phyloP scores from a whole-genome alignment of 2,329 filamentous ascomycete species.

The Claviceps cyperi region DNA sequence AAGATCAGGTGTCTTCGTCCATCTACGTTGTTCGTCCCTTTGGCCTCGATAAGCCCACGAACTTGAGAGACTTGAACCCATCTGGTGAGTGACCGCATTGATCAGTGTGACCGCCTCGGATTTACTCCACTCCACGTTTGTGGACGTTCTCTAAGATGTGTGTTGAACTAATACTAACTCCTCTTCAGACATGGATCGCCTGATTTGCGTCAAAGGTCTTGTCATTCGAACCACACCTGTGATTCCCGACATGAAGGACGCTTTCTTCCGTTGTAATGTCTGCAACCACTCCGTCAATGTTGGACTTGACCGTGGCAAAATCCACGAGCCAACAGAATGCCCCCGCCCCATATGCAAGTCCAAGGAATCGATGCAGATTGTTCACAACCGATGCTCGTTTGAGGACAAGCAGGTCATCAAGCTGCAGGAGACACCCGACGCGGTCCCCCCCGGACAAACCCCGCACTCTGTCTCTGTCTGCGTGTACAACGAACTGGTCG shows the following conservation, averaged over 20 bases:
- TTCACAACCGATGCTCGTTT: conserved; percentile 90
- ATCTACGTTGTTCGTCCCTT: conserved; percentile 82
- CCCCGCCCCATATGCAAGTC: conserved; percentile 67
- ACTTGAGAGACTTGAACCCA: conserved; percentile 87
- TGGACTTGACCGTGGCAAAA: conserved; percentile 88
- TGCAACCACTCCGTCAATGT: conserved; percentile 87
- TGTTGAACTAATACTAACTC: background rate
- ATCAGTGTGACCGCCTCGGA: too few species aligned
- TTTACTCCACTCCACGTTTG: background rate
- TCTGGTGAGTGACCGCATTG: conserved; percentile 34
- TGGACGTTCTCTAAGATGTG: background rate
- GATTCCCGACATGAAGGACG: conserved; percentile 98
- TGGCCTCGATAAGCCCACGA: conserved; percentile 73
- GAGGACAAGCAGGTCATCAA: conserved; percentile 99
- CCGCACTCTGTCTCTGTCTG: conserved; percentile 94
- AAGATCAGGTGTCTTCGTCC: conserved; percentile 66
- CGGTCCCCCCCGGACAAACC: conserved; percentile 86
- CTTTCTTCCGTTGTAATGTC: conserved; percentile 89
- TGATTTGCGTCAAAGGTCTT: conserved; percentile 87
- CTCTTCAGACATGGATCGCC: conserved; percentile 71
- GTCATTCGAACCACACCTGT: conserved; percentile 93
- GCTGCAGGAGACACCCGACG: conserved; percentile 91
- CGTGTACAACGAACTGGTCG: conserved; percentile 91
- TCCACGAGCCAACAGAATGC: conserved; percentile 84
- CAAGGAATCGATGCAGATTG: conserved; percentile 94